Evolutionary conservation across 1,284 basidiomycete species (phyloP).

Genomic region (Trichosporon faecale): DNA sequence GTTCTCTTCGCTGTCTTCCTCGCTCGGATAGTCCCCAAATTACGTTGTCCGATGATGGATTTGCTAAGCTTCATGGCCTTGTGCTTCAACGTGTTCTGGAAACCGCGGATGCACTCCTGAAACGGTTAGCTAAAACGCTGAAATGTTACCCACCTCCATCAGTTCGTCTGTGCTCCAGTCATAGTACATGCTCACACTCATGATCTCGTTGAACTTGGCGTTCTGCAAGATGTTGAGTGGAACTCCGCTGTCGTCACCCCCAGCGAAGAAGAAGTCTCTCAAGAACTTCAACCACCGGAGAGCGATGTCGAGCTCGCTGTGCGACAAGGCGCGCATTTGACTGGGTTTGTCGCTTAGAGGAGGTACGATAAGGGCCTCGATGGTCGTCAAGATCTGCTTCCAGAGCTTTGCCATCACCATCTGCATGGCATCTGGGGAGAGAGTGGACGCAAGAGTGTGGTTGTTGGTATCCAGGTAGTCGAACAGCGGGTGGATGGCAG

Average conservation of each 20-base stretch:
- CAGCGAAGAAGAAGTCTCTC: conserved; percentile 91
- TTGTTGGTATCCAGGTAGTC: conserved; percentile 96
- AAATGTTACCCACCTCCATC: conserved; percentile 65
- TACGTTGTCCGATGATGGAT: conserved; percentile 76
- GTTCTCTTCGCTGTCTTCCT: conserved; percentile 88
- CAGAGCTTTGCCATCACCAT: conserved; percentile 91
- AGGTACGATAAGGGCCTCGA: conserved; percentile 88
- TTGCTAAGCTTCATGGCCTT: conserved; percentile 78
- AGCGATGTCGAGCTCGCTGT: conserved; percentile 95
- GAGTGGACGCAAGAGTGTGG: conserved; percentile 82
- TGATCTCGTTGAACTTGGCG: conserved; percentile 88
- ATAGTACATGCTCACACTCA: conserved; percentile 86
- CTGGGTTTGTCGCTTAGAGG: conserved; percentile 84
- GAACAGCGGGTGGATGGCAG: conserved; percentile 85
- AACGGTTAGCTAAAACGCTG: conserved; percentile 13
- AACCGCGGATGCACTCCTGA: conserved; percentile 82
- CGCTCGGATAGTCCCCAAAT: conserved; percentile 92
- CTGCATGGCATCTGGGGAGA: conserved; percentile 81
- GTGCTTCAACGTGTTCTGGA: conserved; percentile 67
- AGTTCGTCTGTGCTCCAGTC: conserved; percentile 89
- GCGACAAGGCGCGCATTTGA: conserved; percentile 82
- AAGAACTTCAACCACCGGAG: conserved; percentile 98
- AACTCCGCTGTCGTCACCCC: conserved; percentile 79
- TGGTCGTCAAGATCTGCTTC: conserved; percentile 89
- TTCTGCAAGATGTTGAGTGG: conserved; percentile 87